Percentiles rank a stretch among this genome's conserved stretches.
Evolutionary conservation across 1,284 basidiomycete species (phyloP).

Genomic region (Boletellus deceptivus): DNA sequence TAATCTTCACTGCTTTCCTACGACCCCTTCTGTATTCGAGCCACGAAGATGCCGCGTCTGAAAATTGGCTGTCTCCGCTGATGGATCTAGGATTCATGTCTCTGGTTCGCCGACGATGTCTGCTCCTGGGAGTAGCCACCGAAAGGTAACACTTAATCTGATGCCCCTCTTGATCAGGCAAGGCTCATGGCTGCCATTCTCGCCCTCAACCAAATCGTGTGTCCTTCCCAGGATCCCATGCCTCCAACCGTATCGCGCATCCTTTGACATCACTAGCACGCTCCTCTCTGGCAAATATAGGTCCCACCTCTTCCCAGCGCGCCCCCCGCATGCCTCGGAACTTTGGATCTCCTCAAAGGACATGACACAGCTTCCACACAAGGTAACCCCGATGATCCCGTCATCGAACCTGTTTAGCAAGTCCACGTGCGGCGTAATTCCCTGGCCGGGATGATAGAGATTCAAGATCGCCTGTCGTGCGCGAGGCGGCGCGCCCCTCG

Average conservation of each 20-base stretch:
- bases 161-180: slow-evolving; percentile 50
- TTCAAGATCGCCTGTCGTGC: slow-evolving; percentile 80
- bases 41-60: neutral
- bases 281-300: slow-evolving; percentile 67
- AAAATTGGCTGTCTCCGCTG: slow-evolving; percentile 3
- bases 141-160: slow-evolving; percentile 74
- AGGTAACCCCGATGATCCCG: slow-evolving; percentile 76
- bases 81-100: slow-evolving; percentile 11
- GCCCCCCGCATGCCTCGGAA: neutral
- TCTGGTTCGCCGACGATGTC: slow-evolving; percentile 62
- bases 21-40: slow-evolving; percentile 4
- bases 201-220: slow-evolving; percentile 45
- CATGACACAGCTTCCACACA: slow-evolving; percentile 75
- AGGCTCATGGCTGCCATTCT: slow-evolving; percentile 27
- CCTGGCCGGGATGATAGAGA: slow-evolving; percentile 74
- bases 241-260: slow-evolving; percentile 69
- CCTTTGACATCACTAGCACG: slow-evolving; percentile 66
- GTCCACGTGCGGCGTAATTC: slow-evolving; percentile 78
- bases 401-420: slow-evolving; percentile 73
- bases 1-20: slow-evolving; percentile 26
- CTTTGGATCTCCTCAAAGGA: slow-evolving; percentile 44
- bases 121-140: slow-evolving; percentile 76
- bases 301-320: slow-evolving; percentile 32
- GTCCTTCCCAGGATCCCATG: slow-evolving; percentile 60
- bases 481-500: slow-evolving; percentile 32